Base-by-base conservation (phyloP, 1,284 basidiomycete species). In the Ceratobasidium sp. region DNA sequence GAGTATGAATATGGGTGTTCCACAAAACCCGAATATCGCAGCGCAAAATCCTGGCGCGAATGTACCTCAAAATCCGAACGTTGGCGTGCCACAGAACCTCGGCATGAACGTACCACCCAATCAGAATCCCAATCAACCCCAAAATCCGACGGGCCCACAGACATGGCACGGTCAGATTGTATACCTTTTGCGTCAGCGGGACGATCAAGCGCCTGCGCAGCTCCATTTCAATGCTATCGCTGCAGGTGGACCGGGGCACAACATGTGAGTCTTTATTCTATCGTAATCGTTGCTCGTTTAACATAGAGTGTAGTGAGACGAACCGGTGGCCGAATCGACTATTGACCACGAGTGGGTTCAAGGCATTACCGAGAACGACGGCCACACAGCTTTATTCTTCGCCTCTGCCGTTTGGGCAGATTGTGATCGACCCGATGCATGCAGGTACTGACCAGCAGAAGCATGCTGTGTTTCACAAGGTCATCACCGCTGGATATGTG, bases 91-190 rank as follows among this genome's bases (percentile, higher is more conserved):
- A 8, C 4, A 23, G 23, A 20, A 33, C 23, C 2, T 14, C 16
- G 30, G 27, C 1, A 33, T 12, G 23, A 27, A 69, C 66, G 1
- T 84, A 83, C n/a, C n/a, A n/a, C n/a, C n/a, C n/a, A 80, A 88
- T 44, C 62, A 65, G 18, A 44, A 23, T 35, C 68, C 30, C 16
- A 30, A 33, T 33, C 65, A 38, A 12, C 14, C 54, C 14, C 66
- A 30, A 33, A 46, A 65, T 44, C 38, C 66, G 12, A 20, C 46
- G 10, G 69, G 10, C n/a, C 69, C 20, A 35, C 54, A 41, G n/a
- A 27, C 52, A 1, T 74, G 70, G 70, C 48, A 33, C 10, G 70
- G 70, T 33, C 44, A 74, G 54, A 74, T 74, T 35, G 57, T 64
- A 30, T 74, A 74, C 27, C 44, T 44, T 5, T 14, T 74, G 3